Evolutionary conservation across 2,329 filamentous ascomycete species (phyloP), one percentile per base, ranked within the genome.

Genomic region (Fusarium piperis): DNA sequence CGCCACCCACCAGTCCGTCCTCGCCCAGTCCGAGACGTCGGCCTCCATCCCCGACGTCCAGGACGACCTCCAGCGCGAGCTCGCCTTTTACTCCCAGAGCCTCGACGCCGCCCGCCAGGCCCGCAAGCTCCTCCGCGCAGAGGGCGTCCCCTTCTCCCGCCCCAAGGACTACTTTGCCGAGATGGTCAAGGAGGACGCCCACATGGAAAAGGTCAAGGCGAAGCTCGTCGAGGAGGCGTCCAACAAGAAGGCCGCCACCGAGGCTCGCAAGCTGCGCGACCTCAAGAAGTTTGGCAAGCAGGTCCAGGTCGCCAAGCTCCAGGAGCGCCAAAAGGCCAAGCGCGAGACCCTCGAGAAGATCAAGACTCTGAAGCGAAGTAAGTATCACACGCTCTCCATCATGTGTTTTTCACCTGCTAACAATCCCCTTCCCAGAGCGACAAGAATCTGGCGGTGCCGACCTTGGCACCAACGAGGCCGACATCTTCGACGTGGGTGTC

Each of bases 271-370:
- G 84, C 92, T 95, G 85, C 89, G 96, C 71, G 96, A 99, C 81
- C 87, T 98, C 78, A 98, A 98, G 91, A 99, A 98, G 85, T 99
- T 98, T 80, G 96, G 96, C 81, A 99, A 99, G 86, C 94, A 97
- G 82, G 96, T 98, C 59, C 96, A 99, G 86, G 90, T 97, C 67
- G 95, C 95, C 66, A 98, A 97, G 86, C 84, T 97, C 81, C 95
- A 98, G 84, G 95, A 99, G 88, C 88, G 96, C 55, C 91, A 93
- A 57, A 97, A 97, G 88, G 92, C 91, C 79, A 98, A 98, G 91
- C 91, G 90, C 76, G 93, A 97, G 71, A 97, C 94, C 5, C 85
- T 99, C 71, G 96, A 98, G 76, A 98, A 98, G 88, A 98, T 99
- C 79, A 94, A 95, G 84, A 88, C 90, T 30, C 85, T 99, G 77